Evolutionary conservation across 148 eudicot species (phyloP), one percentile per base, ranked within the genome.

Genomic region (Camellia granthamiana): DNA sequence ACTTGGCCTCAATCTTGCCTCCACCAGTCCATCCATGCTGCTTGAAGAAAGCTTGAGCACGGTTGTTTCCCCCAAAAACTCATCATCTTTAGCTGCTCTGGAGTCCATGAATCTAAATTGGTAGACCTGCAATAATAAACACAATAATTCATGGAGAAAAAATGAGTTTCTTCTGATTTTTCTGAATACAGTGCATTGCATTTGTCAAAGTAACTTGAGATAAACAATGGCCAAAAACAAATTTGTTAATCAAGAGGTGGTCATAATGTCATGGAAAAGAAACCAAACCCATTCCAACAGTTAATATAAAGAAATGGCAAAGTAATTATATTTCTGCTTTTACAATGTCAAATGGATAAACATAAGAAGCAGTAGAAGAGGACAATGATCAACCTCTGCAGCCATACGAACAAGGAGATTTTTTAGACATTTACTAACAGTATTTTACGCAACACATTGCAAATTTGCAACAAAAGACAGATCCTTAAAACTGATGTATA

Each of bases 1-100:
- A 96, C 83, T 94, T 93, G 15, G 98, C 98, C 84, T 96, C 99
- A 85, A 89, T 86, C 88, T 94, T 96, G 76, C 98, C 98, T 80
- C 97, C 98, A 76, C 92, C 99, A 41, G 85, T 90, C 99, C 99
- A 96, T 67, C 99, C 99, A 76, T 96, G 99, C 84, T 96, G 98
- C 84, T 96, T 96, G 88, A 96, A 96, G 81, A 96, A 96, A 76
- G 71, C 89, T 78, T 93, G 97, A 76, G 99, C 99, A 71, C 99
- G 98, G 81, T 86, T 93, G 77, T 96, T 96, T 75, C 99, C 99
- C 62, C 99, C 99, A 86, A 89, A 89, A 96, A 80, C 59, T 79
- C 99, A 96, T 96, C 79, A 83, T 86, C 84, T 88, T 96, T 86
- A 96, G 86, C 84, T 94, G 99, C 18, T 96, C 99, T 6, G 95